A percentile compares a stretch with the other conserved stretches of the same genome.
phyloP scores from a whole-genome alignment of 2,329 filamentous ascomycete species.

The Colletotrichum filicis region DNA sequence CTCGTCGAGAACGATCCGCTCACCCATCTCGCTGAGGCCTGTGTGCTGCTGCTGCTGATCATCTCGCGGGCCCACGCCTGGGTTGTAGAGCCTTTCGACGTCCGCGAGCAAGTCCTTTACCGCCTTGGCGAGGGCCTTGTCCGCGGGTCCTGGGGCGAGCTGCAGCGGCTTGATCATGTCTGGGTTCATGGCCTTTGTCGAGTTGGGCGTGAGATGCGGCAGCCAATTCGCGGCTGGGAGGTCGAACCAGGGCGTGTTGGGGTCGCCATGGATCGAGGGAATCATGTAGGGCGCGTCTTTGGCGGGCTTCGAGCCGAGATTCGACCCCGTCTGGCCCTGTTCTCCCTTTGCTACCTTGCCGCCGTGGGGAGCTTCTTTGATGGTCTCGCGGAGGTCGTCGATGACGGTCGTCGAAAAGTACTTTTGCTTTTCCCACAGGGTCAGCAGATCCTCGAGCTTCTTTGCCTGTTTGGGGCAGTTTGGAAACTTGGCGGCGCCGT shows the following conservation, averaged over 20 bases:
- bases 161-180: conserved; percentile 77
- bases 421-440: conserved; percentile 75
- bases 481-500: conserved; percentile 65
- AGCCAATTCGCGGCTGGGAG: conserved; percentile 85
- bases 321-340: conserved; percentile 34
- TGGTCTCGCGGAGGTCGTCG: conserved; percentile 67
- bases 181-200: conserved; percentile 77
- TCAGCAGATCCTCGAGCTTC: conserved; percentile 73
- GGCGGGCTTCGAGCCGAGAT: conserved; percentile 37
- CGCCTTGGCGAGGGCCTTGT: conserved; percentile 71
- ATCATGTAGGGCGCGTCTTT: conserved; percentile 75
- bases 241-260: conserved; percentile 80
- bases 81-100: conserved; percentile 75
- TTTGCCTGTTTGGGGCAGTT: conserved; percentile 73
- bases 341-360: background rate
- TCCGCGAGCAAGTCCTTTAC: conserved; percentile 78
- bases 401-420: conserved; percentile 69
- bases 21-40: conserved; percentile 82
- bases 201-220: conserved; percentile 81
- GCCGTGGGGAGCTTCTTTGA: conserved; percentile 52
- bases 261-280: conserved; percentile 82
- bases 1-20: conserved; percentile 73
- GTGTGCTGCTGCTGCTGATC: conserved; percentile 54
- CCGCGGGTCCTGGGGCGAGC: conserved; percentile 74
- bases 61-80: conserved; percentile 54